Evolutionary conservation across 2,329 filamentous ascomycete genomes (phyloP), one percentile per base, ranked within the genome.

Genomic region (Ampelomyces quisqualis): DNA sequence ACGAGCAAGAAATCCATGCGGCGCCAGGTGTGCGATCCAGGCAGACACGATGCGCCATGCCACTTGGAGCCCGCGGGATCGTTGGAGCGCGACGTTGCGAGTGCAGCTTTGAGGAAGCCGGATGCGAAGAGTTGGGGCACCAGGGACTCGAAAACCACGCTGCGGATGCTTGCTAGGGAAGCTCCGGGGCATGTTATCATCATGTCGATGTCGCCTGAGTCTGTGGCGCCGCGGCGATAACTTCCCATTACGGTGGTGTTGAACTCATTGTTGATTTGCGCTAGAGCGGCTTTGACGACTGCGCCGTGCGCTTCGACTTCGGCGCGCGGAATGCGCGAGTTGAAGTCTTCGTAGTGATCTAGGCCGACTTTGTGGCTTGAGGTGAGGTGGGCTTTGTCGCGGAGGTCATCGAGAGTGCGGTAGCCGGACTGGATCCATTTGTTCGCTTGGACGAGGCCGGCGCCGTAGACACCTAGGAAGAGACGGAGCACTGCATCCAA

Each of bases 1-100:
- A 95, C 90, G 3, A 94, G 77, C 1, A 96, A 73, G 14, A 96
- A 78, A 62, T 96, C 90, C 46, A 96, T 85, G 2, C 90, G 80
- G 7, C 90, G 78, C 90, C 89, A 95, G 1, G 79, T 64, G 0
- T 31, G 65, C 47, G 60, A 72, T 24, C 34, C 56, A 0, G 87
- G 85, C 0, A 95, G 72, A 8, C 83, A 79, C 26, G 86, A 93
- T 37, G 86, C 90, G 3, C 91, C 90, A 51, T 94, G 88, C 88
- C 89, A 96, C 70, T 93, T 94, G 17, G 82, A 86, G 0, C 86
- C 85, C 7, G 34, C 44, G 15, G 79, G 34, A 26, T 58, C 73
- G 7, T 68, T 66, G 19, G 73, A 71, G n/a, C 70, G 70, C 6
- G 70, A 71, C 5, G 78, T 77, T 0, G 88, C 84, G 7, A 96